Evolutionary conservation across 192 early-diverging fungal genomes (phyloP).

Genomic region (Coemansia sp.): DNA sequence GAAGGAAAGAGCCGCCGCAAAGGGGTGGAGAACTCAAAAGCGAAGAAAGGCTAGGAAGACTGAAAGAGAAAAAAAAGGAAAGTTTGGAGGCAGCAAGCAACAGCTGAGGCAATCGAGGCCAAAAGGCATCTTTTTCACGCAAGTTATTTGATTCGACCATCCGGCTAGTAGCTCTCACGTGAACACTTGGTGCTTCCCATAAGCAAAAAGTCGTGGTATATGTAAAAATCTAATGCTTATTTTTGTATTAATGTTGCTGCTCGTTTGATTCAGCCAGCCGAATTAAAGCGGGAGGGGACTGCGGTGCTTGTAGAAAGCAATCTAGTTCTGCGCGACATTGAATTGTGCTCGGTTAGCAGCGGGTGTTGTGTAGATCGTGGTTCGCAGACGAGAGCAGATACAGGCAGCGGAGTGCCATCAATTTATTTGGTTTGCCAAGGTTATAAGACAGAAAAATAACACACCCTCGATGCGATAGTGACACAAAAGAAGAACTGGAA

Average conservation of each 20-base stretch:
- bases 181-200: not conserved
- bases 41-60: not conserved
- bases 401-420: too few species aligned
- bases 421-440: too few species aligned
- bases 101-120: not conserved
- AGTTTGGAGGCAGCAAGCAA: not conserved
- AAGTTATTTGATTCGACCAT: conserved; percentile 1
- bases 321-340: too few species aligned
- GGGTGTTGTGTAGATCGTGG: too few species aligned
- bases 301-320: too few species aligned
- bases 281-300: too few species aligned
- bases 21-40: not conserved
- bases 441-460: too few species aligned
- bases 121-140: not conserved
- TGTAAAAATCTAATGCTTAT: not conserved
- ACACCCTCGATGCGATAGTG: too few species aligned
- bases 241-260: not conserved
- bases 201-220: not conserved
- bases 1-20: not conserved
- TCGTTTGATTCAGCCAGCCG: too few species aligned
- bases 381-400: too few species aligned
- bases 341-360: too few species aligned
- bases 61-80: not conserved
- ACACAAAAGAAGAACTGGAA: not conserved
- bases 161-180: not conserved